These are phyloP conservation scores for Phytophthora fragariae DNA, from an alignment of 352 stramenopile genomes.

Conservation along the genomic window DNA sequence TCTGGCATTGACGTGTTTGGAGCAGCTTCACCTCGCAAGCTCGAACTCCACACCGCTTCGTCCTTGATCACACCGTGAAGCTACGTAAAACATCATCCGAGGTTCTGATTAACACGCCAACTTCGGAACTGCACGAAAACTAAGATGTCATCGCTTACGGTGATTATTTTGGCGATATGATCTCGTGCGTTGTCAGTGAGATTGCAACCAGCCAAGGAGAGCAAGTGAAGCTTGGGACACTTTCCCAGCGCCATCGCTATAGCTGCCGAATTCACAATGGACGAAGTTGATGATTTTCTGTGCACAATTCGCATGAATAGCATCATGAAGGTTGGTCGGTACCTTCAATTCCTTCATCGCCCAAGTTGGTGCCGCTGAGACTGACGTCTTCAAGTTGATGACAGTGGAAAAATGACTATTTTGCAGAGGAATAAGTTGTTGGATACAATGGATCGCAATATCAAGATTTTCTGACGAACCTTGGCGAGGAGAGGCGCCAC, in stretches of 20 bases:
- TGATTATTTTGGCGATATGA: conserved; percentile 70
- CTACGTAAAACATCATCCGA: conserved; percentile 23
- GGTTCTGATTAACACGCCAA: no score
- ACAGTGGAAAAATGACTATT: conserved; percentile 44
- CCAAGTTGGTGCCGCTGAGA: conserved; percentile 29
- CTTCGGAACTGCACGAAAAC: no score
- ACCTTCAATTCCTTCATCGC: conserved; percentile 40
- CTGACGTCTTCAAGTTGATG: conserved; percentile 38
- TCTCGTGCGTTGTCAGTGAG: conserved; percentile 62
- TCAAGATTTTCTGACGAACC: conserved; percentile 13
- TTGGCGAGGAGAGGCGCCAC: conserved; percentile 41
- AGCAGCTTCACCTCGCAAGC: conserved; percentile 48
- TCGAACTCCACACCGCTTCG: conserved; percentile 65
- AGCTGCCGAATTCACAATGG: conserved; percentile 19
- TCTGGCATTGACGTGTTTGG: conserved; percentile 18
- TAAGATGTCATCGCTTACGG: conserved; percentile 24
- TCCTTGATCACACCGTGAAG: conserved; percentile 63
- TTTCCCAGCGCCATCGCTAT: conserved; percentile 55
- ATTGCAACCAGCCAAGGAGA: conserved; percentile 53
- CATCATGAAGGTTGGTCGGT: background rate
- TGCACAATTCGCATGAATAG: background rate
- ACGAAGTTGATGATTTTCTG: background rate
- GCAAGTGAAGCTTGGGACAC: conserved; percentile 43
- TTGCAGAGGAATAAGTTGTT: background rate
- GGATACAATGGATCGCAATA: background rate